phyloP scores from a whole-genome alignment of 768 basidiomycete genomes.

The Mrakia blollopis region DNA sequence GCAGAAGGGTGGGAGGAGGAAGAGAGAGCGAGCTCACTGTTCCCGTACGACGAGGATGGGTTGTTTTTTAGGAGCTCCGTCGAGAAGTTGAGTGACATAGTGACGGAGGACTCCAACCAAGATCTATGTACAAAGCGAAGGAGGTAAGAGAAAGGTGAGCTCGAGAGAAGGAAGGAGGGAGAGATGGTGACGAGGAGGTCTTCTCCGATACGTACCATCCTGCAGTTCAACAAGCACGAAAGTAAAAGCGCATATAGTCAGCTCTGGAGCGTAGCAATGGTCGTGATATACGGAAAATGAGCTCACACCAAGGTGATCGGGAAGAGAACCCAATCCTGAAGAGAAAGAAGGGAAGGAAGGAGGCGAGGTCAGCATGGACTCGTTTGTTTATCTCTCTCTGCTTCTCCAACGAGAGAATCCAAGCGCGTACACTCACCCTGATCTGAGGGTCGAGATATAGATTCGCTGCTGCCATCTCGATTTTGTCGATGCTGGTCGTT shows the following conservation, averaged over 20 bases:
- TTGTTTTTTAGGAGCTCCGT: slow-evolving; percentile 74
- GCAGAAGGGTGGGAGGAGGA: slow-evolving; percentile 30
- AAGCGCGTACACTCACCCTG: slow-evolving; percentile 52
- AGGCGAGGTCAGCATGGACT: slow-evolving; percentile 1
- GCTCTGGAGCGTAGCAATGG: neutral
- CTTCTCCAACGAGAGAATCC: slow-evolving; percentile 49
- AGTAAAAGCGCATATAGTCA: neutral
- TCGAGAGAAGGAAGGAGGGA: neutral
- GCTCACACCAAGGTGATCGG: slow-evolving; percentile 90
- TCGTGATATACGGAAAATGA: neutral
- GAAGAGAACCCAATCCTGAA: slow-evolving; percentile 61
- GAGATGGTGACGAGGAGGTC: slow-evolving; percentile 15
- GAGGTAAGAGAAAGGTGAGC: neutral
- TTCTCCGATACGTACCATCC: slow-evolving; percentile 19
- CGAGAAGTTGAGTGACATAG: slow-evolving; percentile 81
- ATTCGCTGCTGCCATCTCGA: slow-evolving; percentile 19
- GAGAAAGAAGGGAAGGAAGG: neutral
- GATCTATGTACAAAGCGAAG: slow-evolving; percentile 50
- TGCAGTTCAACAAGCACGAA: neutral
- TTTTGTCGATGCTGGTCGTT: neutral
- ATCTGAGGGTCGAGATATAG: slow-evolving; percentile 91
- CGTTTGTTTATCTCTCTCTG: neutral
- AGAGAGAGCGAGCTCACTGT: slow-evolving; percentile 60
- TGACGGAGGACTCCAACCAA: slow-evolving; percentile 88
- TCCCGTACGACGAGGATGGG: slow-evolving; percentile 75